A percentile compares a stretch with the other conserved stretches of the same genome.
Evolutionary conservation across 176 grass and related monocot species (phyloP).

Genomic region (Tuctoria greenei): DNA sequence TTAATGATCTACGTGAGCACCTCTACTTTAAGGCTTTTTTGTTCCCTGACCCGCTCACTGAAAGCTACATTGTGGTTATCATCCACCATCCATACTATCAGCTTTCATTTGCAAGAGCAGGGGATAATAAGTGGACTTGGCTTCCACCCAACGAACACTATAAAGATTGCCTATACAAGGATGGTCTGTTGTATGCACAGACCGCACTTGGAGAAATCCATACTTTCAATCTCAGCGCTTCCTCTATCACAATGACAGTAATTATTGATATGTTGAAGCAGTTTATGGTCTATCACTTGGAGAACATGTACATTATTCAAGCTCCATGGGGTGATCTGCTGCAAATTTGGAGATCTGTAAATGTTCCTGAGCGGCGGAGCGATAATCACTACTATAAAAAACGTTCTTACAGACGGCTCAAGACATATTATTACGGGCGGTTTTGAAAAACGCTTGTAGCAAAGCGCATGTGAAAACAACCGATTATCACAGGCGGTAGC

Average conservation of each 20-base stretch:
- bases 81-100: neutral
- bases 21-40: neutral
- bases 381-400: no score
- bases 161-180: neutral
- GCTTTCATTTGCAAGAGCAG: neutral
- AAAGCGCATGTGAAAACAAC: no score
- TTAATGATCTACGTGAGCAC: neutral
- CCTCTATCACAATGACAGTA: neutral
- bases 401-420: no score
- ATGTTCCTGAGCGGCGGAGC: neutral
- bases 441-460: no score
- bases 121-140: neutral
- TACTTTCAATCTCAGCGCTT: neutral
- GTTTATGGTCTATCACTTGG: neutral
- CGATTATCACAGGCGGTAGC: no score
- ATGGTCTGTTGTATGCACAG: neutral
- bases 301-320: neutral
- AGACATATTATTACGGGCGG: no score
- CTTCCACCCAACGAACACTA: neutral
- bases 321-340: neutral
- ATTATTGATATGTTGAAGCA: neutral
- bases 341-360: neutral
- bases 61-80: neutral
- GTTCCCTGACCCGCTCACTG: neutral
- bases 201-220: neutral